Base-by-base conservation (phyloP, 768 basidiomycete genomes). In the Trichaptum fuscoviolaceum region DNA sequence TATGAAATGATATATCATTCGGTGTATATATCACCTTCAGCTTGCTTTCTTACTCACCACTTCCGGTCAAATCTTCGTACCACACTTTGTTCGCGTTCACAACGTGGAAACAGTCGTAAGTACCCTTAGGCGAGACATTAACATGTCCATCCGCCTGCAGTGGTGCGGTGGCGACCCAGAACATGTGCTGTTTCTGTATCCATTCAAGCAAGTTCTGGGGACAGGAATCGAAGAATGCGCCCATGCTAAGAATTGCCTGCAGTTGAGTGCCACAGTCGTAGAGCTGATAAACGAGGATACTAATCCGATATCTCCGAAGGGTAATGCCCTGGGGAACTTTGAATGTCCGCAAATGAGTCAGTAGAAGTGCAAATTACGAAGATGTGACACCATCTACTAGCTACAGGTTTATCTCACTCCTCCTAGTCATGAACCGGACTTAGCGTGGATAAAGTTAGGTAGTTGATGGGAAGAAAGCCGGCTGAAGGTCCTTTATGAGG, bases 31-130 rank as follows among this genome's bases (percentile, higher is more conserved):
- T 3, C 63, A 20, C 62, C 35, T 34, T 63, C 36, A n/a, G n/a
- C 27, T 63, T 17, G 15, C 27, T 77, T 52, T 36, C 63, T n/a
- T 24, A 77, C 81, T 58, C 67, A 87, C 88, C 88, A 67, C 87
- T 86, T 7, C 90, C 90, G 23, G 85, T 86, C 58, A 89, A 78
- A 72, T 91, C 89, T 71, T 91, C 88, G 68, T 91, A 91, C 90
- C 89, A 91, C 1, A 87, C 85, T 60, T 75, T 77, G 57, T 79
- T 83, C n/a, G 81, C 74, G 65, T 84, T 77, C 18, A 83, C 78
- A 67, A 90, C 72, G 69, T 87, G 87, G 71, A 92, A 89, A 2
- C 83, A 84, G 7, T 84, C 84, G 67, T 81, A 75, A 26, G 82
- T 77, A 59, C 86, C 87, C 70, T 91, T 91, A 0, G 89, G 88